Conservation (phyloP, 495 filamentous ascomycete species). For the Stereocaulon alpinum region DNA sequence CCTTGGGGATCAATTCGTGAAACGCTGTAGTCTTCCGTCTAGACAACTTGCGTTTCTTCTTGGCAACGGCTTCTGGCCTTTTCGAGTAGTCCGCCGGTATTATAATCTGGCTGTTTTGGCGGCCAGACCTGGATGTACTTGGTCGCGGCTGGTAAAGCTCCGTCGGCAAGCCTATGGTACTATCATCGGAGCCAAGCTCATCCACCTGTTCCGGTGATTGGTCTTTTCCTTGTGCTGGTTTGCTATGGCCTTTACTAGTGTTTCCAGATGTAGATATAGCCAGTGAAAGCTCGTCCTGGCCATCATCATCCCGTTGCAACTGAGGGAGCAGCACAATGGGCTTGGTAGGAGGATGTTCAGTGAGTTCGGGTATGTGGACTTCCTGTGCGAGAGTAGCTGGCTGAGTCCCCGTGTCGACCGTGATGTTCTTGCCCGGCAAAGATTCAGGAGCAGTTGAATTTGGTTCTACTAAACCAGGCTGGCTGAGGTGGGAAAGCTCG, state of each 20-base stretch:
- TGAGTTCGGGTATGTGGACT: not conserved
- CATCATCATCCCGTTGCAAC: not conserved
- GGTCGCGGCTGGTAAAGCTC: constrained; percentile 26
- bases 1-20: constrained; percentile 15
- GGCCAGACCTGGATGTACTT: constrained; percentile 19
- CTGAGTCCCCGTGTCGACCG: not conserved
- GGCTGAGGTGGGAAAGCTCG: not conserved
- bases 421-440: not conserved
- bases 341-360: not conserved
- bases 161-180: constrained; percentile 18
- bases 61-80: constrained; percentile 20
- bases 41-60: constrained; percentile 13
- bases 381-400: not conserved
- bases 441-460: not conserved
- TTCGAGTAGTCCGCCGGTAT: constrained; percentile 24
- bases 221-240: constrained; percentile 4
- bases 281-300: constrained; percentile 13
- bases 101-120: constrained; percentile 8
- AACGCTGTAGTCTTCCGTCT: constrained; percentile 18
- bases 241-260: not conserved
- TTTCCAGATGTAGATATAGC: not conserved
- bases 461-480: not conserved
- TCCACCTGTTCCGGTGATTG: not conserved
- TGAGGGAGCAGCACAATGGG: not conserved
- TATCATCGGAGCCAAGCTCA: constrained; percentile 19